Conservation (phyloP, 148 eudicot genomes). For the Rhododendron ovatum region DNA sequence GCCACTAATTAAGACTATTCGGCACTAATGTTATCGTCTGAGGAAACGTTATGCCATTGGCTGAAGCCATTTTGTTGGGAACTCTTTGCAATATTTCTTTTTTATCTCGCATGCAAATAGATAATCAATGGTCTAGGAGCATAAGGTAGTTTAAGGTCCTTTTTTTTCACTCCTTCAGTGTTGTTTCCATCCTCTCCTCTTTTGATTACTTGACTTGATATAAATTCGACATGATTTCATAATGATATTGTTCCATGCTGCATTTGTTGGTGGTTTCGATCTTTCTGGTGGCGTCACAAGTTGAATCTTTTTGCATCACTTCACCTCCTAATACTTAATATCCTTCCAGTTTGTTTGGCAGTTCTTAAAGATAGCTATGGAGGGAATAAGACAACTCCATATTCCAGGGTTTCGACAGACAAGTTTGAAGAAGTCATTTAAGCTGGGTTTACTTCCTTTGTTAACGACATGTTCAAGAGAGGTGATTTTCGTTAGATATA, state of each 20-base stretch:
- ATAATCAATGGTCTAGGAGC: background rate
- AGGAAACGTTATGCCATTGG: no score
- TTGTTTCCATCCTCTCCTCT: background rate
- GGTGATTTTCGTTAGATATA: constrained; percentile 26
- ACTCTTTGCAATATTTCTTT: no score
- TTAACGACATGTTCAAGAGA: constrained; percentile 61
- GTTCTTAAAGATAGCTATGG: constrained; percentile 25
- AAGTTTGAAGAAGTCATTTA: constrained; percentile 58
- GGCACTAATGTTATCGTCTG: background rate
- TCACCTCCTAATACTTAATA: background rate
- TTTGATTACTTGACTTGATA: background rate
- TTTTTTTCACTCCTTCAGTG: background rate
- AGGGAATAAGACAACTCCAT: constrained; percentile 13
- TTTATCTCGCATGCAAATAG: no score
- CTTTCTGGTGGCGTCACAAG: background rate
- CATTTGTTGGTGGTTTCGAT: background rate
- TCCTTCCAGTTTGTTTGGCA: constrained; percentile 1
- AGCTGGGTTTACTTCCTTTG: constrained; percentile 37
- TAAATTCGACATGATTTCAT: background rate
- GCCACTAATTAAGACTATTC: background rate
- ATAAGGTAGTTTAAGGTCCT: background rate
- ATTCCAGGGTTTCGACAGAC: constrained; percentile 36
- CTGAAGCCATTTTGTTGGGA: no score
- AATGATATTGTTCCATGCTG: background rate
- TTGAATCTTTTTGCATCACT: background rate